Conservation (phyloP, 441 rosid genomes). For the Populus hybrid region DNA sequence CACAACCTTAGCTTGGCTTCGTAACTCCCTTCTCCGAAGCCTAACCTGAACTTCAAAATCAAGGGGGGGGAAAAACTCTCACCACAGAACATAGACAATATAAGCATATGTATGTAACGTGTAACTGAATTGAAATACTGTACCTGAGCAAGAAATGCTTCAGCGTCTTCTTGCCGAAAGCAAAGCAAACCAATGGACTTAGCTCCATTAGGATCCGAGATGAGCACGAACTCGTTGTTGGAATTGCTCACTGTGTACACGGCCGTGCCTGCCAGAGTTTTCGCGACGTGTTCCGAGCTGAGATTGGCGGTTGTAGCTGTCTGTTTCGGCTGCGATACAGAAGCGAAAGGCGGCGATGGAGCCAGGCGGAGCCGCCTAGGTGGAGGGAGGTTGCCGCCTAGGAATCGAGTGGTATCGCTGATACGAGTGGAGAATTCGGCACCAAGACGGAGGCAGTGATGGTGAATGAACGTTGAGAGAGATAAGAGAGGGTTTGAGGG, state of each 20-base stretch:
- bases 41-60: conserved; percentile 47
- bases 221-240: conserved; percentile 83
- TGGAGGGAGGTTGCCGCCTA: conserved; percentile 28
- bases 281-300: conserved; percentile 61
- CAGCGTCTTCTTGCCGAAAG: conserved; percentile 91
- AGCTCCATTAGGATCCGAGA: conserved; percentile 75
- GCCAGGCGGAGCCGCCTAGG: conserved; percentile 24
- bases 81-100: background rate
- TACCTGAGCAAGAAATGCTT: conserved; percentile 84
- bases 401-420: conserved; percentile 51
- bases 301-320: conserved; percentile 31
- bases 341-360: conserved; percentile 49
- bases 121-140: background rate
- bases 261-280: conserved; percentile 65
- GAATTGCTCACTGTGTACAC: conserved; percentile 86
- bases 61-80: background rate
- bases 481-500: conserved; percentile 63
- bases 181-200: conserved; percentile 89
- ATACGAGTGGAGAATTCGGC: conserved; percentile 58
- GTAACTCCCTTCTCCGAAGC: too few species aligned
- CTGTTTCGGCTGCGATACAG: conserved; percentile 50
- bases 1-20: conserved; percentile 73
- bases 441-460: conserved; percentile 55
- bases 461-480: conserved; percentile 68
- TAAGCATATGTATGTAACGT: background rate